These are phyloP conservation scores for Hordeum vulgare DNA, from an alignment of 176 grass and related monocot species.

Conservation along the genomic window MorexV3_pseudomolecules_assembly NC_058518.1:370427897-370428396, in stretches of 20 bases:
- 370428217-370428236: neutral
- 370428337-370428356: constrained; percentile 99
- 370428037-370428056: constrained; percentile 6
- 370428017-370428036: constrained; percentile 16
- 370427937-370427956: constrained; percentile 76
- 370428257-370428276: constrained; percentile 10
- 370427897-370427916: constrained; percentile 94
- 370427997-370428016: neutral
- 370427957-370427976: neutral
- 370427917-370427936: constrained; percentile 91
- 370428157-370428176: constrained; percentile 81
- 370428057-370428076: constrained; percentile 4
- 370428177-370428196: constrained; percentile 86
- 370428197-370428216: constrained; percentile 7
- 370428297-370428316: constrained; percentile 97
- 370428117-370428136: constrained; percentile 88
- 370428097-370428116: constrained; percentile 80
- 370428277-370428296: constrained; percentile 49
- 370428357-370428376: constrained; percentile 97
- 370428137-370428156: constrained; percentile 79
- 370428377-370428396: constrained; percentile 86
- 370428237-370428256: constrained; percentile 15
- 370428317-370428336: constrained; percentile 87
- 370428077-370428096: constrained; percentile 16
- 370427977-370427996: constrained; percentile 19